Evolutionary conservation across 495 filamentous ascomycete species (phyloP).

Genomic region (Podospora appendiculata): DNA sequence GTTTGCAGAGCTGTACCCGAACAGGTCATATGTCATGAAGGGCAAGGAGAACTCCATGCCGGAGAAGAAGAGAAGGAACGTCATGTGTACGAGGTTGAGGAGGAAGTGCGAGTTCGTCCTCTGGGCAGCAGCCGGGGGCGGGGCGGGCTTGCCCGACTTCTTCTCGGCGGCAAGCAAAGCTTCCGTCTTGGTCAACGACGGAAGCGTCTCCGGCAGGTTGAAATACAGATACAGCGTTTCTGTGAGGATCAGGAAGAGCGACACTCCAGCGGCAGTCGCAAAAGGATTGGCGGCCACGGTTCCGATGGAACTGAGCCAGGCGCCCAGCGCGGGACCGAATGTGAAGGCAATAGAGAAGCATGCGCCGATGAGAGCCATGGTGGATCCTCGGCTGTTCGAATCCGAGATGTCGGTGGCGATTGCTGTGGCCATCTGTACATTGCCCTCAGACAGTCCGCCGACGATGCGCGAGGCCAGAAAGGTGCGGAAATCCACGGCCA

Average conservation of each 20-base stretch:
- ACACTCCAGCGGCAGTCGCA: constrained; percentile 80
- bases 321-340: constrained; percentile 86
- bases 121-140: constrained; percentile 14
- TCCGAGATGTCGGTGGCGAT: constrained; percentile 96
- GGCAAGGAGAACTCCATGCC: constrained; percentile 95
- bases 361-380: constrained; percentile 91
- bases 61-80: constrained; percentile 93
- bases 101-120: constrained; percentile 74
- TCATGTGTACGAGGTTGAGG: constrained; percentile 81
- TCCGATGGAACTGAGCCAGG: constrained; percentile 65
- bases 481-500: constrained; percentile 87
- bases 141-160: constrained; percentile 7
- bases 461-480: constrained; percentile 89
- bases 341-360: constrained; percentile 98
- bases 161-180: constrained; percentile 14
- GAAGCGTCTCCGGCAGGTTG: constrained; percentile 83
- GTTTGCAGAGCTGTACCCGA: constrained; percentile 65
- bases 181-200: constrained; percentile 32
- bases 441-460: constrained; percentile 90
- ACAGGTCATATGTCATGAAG: constrained; percentile 94
- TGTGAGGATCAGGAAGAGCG: constrained; percentile 67
- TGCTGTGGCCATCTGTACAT: constrained; percentile 91
- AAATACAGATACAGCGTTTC: constrained; percentile 89
- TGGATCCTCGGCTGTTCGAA: constrained; percentile 68
- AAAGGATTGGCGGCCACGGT: constrained; percentile 86